These are phyloP conservation scores for Myochromella boudieri DNA, from an alignment of 768 basidiomycete genomes.

Conservation along the genomic window DNA sequence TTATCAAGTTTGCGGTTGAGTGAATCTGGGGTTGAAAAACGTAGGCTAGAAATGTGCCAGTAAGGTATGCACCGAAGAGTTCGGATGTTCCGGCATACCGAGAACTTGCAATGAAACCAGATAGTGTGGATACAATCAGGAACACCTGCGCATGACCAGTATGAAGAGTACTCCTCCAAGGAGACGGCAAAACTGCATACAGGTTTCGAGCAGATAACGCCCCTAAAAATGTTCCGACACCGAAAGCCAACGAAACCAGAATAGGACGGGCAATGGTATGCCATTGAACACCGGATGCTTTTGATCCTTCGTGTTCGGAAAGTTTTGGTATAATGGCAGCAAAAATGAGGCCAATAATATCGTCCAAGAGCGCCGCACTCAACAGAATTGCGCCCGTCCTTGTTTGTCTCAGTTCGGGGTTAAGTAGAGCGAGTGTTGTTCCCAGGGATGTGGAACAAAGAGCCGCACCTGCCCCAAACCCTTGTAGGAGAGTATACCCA, in stretches of 20 bases:
- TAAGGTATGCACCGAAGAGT: constrained; percentile 62
- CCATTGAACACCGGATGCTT: constrained; percentile 21
- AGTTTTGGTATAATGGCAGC: constrained; percentile 51
- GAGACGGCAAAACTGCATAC: neutral
- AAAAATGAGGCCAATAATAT: constrained; percentile 61
- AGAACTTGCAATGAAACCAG: constrained; percentile 46
- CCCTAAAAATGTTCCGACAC: constrained; percentile 34
- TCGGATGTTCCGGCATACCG: constrained; percentile 59
- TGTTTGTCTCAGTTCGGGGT: constrained; percentile 44
- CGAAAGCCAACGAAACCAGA: constrained; percentile 54
- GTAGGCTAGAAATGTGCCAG: constrained; percentile 34
- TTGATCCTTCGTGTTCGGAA: constrained; percentile 18
- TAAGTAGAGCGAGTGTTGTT: constrained; percentile 62
- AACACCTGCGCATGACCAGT: constrained; percentile 27
- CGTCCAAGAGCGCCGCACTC: constrained; percentile 65
- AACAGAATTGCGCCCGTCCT: constrained; percentile 57
- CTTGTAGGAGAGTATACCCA: constrained; percentile 40
- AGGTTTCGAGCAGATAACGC: constrained; percentile 20
- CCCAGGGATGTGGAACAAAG: constrained; percentile 66
- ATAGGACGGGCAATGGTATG: constrained; percentile 50
- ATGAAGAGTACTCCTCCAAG: constrained; percentile 9
- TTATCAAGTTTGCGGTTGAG: neutral
- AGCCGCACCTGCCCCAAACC: constrained; percentile 63
- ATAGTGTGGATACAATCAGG: constrained; percentile 35
- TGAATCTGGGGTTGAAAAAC: neutral